These are phyloP conservation scores for Rosa multiflora DNA, from an alignment of 306 rosid species.

Conservation along the genomic window DNA sequence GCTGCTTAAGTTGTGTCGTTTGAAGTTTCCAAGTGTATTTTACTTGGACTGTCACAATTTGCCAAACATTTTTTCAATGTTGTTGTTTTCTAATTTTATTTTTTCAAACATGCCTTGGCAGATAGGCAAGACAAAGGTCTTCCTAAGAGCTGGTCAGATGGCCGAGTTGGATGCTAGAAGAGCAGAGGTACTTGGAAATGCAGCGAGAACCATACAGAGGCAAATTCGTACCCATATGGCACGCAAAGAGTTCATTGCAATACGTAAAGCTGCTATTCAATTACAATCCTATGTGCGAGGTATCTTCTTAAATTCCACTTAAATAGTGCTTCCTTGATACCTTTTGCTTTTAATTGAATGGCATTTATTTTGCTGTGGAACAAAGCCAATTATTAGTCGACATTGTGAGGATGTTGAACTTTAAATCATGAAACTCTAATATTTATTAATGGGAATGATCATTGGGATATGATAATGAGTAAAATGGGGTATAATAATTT, in stretches of 20 bases:
- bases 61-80: conserved; percentile 11
- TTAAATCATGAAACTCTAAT: not conserved
- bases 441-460: not conserved
- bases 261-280: conserved; percentile 80
- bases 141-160: conserved; percentile 98
- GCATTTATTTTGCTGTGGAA: not conserved
- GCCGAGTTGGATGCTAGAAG: conserved; percentile 98
- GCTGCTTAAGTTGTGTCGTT: not conserved
- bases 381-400: not conserved
- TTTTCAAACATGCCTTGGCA: conserved; percentile 57
- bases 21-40: not conserved
- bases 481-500: not conserved
- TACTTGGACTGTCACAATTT: not conserved
- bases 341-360: conserved; percentile 8
- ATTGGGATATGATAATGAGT: not conserved
- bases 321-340: conserved; percentile 13
- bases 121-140: conserved; percentile 93
- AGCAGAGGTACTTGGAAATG: conserved; percentile 94
- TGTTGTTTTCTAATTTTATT: conserved; percentile 17
- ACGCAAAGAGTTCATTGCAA: conserved; percentile 74
- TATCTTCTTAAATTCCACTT: conserved; percentile 36
- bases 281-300: conserved; percentile 94
- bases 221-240: conserved; percentile 93
- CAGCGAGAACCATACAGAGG: conserved; percentile 89
- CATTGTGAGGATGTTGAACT: conserved; percentile 10